Evolutionary conservation across 2,329 filamentous ascomycete species (phyloP).

Genomic region (Fusarium sp.): DNA sequence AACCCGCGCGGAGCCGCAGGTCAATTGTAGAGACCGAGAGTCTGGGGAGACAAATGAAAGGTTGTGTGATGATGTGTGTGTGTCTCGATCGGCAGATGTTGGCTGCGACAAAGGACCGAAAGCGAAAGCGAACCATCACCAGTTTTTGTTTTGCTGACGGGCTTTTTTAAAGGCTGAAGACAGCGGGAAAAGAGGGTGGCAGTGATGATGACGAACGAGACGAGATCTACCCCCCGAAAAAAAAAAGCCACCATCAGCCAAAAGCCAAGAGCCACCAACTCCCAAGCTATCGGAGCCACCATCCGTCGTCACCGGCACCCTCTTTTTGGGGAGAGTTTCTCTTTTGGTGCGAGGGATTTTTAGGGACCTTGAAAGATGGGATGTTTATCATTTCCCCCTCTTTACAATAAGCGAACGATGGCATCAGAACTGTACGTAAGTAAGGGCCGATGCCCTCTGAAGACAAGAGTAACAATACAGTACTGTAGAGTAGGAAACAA

Average conservation of each 20-base stretch:
- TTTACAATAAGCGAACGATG: conserved; percentile 11
- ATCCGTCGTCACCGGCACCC: conserved; percentile 19
- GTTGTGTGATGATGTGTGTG: background rate
- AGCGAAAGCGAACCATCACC: background rate
- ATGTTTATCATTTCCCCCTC: conserved; percentile 16
- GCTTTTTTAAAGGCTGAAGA: background rate
- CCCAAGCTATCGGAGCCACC: conserved; percentile 5
- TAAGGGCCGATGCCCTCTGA: background rate
- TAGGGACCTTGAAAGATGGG: background rate
- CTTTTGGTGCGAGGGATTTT: conserved; percentile 24
- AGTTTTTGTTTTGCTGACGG: conserved; percentile 5
- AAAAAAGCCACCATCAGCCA: background rate
- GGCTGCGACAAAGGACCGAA: conserved; percentile 20
- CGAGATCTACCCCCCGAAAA: background rate
- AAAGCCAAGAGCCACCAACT: conserved; percentile 3
- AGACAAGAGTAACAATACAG: background rate
- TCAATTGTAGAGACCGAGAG: conserved; percentile 30
- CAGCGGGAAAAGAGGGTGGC: background rate
- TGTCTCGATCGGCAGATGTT: conserved; percentile 4
- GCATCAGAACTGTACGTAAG: background rate
- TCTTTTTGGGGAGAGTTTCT: background rate
- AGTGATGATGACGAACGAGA: background rate
- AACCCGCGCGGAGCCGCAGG: conserved; percentile 19
- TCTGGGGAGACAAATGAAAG: background rate
- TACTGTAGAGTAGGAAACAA: background rate